Evolutionary conservation across 306 rosid species (phyloP), one percentile per base, ranked within the genome.

Genomic region (Castanea mollissima): DNA sequence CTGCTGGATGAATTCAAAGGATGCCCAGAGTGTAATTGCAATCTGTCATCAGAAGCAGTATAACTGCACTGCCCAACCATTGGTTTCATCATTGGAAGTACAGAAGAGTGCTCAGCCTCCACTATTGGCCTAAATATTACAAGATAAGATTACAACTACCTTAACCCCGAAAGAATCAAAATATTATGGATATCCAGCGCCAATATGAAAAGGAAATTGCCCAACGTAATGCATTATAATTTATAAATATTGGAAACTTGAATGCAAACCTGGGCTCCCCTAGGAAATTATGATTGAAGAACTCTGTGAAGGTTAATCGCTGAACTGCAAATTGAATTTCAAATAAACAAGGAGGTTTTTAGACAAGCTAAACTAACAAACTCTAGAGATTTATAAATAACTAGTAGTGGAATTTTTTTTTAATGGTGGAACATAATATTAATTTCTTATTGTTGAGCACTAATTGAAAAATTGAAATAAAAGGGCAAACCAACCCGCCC

Each of bases 241-340:
- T 41, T 8, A 41, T 52, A 6, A 71, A 35, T 29, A n/a, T 32
- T 23, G 55, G 49, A 18, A 35, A 25, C 25, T 70, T 72, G 79
- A 73, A 59, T 68, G 31, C 52, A 75, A 78, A 95, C 99, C 99
- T 88, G 51, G 87, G 76, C 74, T 86, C 93, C 71, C 32, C 68
- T 20, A 96, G 85, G 85, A 93, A 93, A 56, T 79, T 87, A 85
- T 96, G 98, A 81, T 82, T 23, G 80, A 96, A 96, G 87, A 96
- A 93, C 76, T 90, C 97, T 82, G 76, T 79, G 87, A 93, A 96
- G 49, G 96, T 88, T 73, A 96, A 83, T 75, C 99, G 92, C 89
- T 96, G 94, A 82, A 80, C 99, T 93, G 94, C 88, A 90, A 74
- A 90, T 81, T 76, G 79, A 81, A 86, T 74, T 80, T 74, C 76